Evolutionary conservation across 495 filamentous ascomycete species (phyloP).

Genomic region (Peziza echinospora): DNA sequence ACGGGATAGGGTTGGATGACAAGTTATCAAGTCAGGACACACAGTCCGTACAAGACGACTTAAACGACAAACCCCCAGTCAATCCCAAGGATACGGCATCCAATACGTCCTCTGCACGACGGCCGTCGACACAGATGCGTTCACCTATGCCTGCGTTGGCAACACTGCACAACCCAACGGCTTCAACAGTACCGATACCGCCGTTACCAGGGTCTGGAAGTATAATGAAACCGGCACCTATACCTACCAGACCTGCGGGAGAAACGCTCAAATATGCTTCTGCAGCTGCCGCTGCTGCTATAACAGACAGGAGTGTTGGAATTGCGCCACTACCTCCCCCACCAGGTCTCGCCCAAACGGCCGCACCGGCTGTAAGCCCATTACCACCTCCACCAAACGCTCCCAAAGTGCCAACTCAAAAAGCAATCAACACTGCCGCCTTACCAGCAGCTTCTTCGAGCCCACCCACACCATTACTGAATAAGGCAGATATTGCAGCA

Average conservation of each 20-base stretch:
- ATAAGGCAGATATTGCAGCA: slow-evolving; percentile 2
- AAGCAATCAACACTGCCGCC: slow-evolving; percentile 11
- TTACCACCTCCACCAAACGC: slow-evolving; percentile 25
- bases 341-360: slow-evolving; percentile 35
- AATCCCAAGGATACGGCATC: slow-evolving; percentile 23
- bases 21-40: slow-evolving; percentile 84
- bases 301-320: slow-evolving; percentile 78
- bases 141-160: slow-evolving; percentile 78
- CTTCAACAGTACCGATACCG: slow-evolving; percentile 28
- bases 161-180: slow-evolving; percentile 46
- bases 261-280: slow-evolving; percentile 93
- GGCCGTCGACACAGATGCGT: slow-evolving; percentile 80
- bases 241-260: slow-evolving; percentile 62
- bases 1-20: slow-evolving; percentile 67
- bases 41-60: slow-evolving; percentile 75
- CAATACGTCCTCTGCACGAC: slow-evolving; percentile 33
- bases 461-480: slow-evolving; percentile 12
- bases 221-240: slow-evolving; percentile 75
- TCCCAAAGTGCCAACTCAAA: slow-evolving; percentile 11
- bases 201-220: slow-evolving; percentile 28
- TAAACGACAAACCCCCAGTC: slow-evolving; percentile 41
- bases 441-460: slow-evolving; percentile 10
- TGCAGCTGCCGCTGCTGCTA: slow-evolving; percentile 82
- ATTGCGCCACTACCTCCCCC: slow-evolving; percentile 81
- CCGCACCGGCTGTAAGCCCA: slow-evolving; percentile 23